These are phyloP conservation scores for Polygonum aviculare DNA, from an alignment of 148 eudicot species.

Conservation along the genomic window DNA sequence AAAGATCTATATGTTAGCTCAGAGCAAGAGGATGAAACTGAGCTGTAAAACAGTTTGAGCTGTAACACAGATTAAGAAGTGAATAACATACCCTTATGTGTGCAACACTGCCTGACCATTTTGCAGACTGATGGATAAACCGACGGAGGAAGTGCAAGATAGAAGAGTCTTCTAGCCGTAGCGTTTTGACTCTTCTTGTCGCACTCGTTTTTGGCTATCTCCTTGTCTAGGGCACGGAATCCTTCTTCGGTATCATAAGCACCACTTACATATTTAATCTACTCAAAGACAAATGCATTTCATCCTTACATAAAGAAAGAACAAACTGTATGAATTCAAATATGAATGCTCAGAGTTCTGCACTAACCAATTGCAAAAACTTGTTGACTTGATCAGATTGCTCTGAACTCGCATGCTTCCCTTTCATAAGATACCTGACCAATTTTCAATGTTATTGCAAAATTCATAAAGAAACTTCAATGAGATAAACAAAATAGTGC, in stretches of 20 bases:
- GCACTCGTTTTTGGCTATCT: constrained; percentile 52
- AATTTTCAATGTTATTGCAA: neutral
- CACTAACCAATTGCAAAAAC: constrained; percentile 65
- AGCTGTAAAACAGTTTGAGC: neutral
- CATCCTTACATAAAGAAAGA: neutral
- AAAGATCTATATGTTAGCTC: neutral
- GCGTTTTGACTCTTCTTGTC: constrained; percentile 40
- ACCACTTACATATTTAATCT: constrained; percentile 88
- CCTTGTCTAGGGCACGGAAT: constrained; percentile 56
- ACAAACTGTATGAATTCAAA: neutral
- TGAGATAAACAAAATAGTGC: neutral
- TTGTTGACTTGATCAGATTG: constrained; percentile 37
- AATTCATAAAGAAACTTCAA: neutral
- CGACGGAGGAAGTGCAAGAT: constrained; percentile 97
- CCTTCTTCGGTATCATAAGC: constrained; percentile 74
- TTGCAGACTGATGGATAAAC: constrained; percentile 95
- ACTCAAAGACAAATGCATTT: constrained; percentile 10
- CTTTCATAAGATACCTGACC: constrained; percentile 46
- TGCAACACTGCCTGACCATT: constrained; percentile 65
- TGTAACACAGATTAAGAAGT: neutral
- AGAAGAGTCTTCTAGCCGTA: constrained; percentile 74
- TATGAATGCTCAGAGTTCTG: neutral
- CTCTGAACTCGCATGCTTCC: constrained; percentile 30
- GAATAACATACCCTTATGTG: constrained; percentile 58
- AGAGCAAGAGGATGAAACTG: neutral